Percentiles rank a stretch among this genome's conserved stretches.
phyloP scores from a whole-genome alignment of 345 rosid genomes.

The Hibiscus mutabilis region DNA sequence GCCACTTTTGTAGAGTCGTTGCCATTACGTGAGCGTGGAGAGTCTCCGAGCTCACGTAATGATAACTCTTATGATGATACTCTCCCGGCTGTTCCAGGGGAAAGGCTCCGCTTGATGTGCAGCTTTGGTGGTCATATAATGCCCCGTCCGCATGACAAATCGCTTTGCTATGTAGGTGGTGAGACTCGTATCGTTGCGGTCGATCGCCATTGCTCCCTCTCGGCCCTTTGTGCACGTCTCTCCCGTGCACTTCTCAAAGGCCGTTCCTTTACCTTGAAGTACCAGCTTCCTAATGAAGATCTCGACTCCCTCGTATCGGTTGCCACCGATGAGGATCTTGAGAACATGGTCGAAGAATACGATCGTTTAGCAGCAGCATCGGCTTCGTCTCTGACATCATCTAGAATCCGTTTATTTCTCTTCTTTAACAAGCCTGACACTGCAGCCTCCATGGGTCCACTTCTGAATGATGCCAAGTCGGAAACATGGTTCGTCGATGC shows the following conservation, averaged over 20 bases:
- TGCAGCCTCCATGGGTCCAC: conserved; percentile 61
- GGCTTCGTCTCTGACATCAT: conserved; percentile 28
- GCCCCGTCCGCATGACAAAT: conserved; percentile 85
- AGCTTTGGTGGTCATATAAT: conserved; percentile 83
- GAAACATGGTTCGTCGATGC: conserved; percentile 87
- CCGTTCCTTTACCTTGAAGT: conserved; percentile 65
- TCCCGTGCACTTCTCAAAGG: conserved; percentile 58
- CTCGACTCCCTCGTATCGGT: conserved; percentile 79
- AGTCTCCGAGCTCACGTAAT: conserved; percentile 41
- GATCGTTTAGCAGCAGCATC: conserved; percentile 40
- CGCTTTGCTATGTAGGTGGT: conserved; percentile 69
- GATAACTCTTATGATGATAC: conserved; percentile 24
- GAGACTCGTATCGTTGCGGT: conserved; percentile 58
- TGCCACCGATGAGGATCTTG: conserved; percentile 75
- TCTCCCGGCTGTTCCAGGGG: conserved; percentile 48
- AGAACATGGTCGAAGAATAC: conserved; percentile 74
- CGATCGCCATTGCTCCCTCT: conserved; percentile 57
- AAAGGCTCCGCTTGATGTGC: conserved; percentile 83
- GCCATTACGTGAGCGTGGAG: no score
- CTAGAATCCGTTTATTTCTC: conserved; percentile 57
- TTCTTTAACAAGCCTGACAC: conserved; percentile 70
- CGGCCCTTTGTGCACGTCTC: conserved; percentile 45
- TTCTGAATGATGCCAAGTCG: conserved; percentile 58
- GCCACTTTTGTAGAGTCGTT: no score
- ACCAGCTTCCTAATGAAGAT: conserved; percentile 82